A percentile compares a stretch with the other conserved stretches of the same genome.
These are phyloP conservation scores for Plasmodium chabaudi DNA, from an alignment of 169 alveolate genomes.

Conservation along the genomic window DNA sequence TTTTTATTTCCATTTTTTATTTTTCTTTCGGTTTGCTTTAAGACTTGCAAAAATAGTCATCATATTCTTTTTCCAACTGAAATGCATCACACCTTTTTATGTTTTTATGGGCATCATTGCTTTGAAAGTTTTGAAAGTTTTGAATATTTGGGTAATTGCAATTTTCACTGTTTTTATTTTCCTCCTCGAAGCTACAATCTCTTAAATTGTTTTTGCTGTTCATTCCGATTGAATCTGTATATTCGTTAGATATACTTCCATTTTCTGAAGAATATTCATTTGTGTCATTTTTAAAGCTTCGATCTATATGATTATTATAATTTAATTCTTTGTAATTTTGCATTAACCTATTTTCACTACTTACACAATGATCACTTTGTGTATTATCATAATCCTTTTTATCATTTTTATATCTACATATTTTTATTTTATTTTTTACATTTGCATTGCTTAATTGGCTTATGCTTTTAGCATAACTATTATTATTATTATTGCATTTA, in stretches of 20 bases:
- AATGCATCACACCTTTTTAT: background rate
- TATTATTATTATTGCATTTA: too few relatives aligned
- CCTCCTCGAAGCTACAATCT: background rate
- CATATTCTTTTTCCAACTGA: conserved; percentile 50
- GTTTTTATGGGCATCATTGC: conserved; percentile 4
- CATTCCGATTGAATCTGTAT: background rate
- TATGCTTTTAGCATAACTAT: background rate
- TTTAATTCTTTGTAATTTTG: conserved; percentile 4
- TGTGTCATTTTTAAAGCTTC: conserved; percentile 3
- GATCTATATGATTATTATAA: background rate
- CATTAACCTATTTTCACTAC: background rate
- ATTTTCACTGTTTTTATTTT: background rate
- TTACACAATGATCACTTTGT: background rate
- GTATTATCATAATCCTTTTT: too few relatives aligned
- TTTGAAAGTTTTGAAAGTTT: background rate
- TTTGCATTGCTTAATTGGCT: background rate
- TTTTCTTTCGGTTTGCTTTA: background rate
- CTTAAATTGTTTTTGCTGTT: background rate
- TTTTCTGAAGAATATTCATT: conserved; percentile 12
- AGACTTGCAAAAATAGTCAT: conserved; percentile 19
- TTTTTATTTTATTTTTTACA: background rate
- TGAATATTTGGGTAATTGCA: background rate
- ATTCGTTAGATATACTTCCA: background rate
- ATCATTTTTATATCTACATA: too few relatives aligned
- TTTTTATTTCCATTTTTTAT: too few relatives aligned